phyloP scores from a whole-genome alignment of 129 eudicot genomes.

The Apium graveolens region DNA sequence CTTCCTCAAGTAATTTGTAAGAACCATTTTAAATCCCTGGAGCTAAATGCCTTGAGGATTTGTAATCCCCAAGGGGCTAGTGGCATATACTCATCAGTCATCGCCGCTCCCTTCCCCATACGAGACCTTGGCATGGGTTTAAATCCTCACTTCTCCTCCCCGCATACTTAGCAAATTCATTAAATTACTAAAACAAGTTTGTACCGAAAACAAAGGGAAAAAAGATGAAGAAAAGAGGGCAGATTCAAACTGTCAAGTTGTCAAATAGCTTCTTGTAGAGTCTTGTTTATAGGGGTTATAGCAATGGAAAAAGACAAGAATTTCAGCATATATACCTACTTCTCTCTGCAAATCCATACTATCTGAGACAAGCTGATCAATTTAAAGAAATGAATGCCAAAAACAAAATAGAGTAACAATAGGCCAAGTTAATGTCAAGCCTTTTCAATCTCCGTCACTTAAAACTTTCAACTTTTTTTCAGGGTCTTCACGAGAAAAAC shows the following conservation, averaged over 20 bases:
- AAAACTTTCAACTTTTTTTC: no score
- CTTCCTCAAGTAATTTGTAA: not conserved
- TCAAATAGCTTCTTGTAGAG: not conserved
- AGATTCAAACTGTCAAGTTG: not conserved
- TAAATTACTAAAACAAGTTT: no score
- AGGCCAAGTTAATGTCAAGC: not conserved
- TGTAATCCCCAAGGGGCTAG: no score
- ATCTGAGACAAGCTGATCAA: not conserved
- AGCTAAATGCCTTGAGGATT: no score
- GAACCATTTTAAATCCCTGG: no score
- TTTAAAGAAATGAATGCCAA: not conserved
- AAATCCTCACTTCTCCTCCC: not conserved
- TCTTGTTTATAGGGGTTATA: not conserved
- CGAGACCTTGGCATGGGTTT: no score
- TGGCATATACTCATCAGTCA: no score
- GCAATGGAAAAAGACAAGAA: not conserved
- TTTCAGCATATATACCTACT: not conserved
- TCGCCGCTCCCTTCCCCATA: no score
- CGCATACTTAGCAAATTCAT: not conserved
- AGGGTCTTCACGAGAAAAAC: not conserved
- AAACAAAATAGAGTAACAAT: not conserved
- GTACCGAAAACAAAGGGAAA: no score
- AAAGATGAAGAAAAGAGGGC: not conserved
- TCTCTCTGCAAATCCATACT: not conserved
- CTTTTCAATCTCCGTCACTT: not conserved